phyloP scores from a whole-genome alignment of 1,284 basidiomycete species.

The Volvariella volvacea region DNA sequence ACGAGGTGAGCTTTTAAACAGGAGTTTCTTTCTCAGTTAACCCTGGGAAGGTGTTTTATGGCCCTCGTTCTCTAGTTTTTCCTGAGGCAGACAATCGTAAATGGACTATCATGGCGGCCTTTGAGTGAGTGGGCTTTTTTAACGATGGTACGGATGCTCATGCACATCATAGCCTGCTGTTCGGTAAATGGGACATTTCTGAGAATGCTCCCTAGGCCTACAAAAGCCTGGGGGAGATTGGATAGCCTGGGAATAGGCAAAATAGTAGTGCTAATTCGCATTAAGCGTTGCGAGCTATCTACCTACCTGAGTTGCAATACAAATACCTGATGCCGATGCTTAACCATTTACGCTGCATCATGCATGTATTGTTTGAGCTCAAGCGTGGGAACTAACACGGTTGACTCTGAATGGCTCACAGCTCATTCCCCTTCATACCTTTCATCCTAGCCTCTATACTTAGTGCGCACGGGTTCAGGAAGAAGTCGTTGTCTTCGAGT shows the following conservation, averaged over 20 bases:
- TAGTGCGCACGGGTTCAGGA: slow-evolving; percentile 36
- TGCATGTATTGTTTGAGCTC: too few relatives aligned
- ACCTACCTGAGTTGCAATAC: too few relatives aligned
- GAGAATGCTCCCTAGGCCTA: slow-evolving; percentile 5
- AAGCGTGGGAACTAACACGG: too few relatives aligned
- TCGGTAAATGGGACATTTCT: slow-evolving; percentile 24
- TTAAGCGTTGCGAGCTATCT: too few relatives aligned
- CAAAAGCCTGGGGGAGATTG: too few relatives aligned
- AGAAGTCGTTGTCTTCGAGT: slow-evolving; percentile 57
- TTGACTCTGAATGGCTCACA: too few relatives aligned
- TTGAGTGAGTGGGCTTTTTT: slow-evolving; percentile 56
- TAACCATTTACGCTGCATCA: too few relatives aligned
- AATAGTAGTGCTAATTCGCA: too few relatives aligned
- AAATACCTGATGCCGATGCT: too few relatives aligned
- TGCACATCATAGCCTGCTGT: slow-evolving; percentile 18
- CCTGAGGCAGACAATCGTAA: slow-evolving; percentile 82
- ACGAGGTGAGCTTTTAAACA: slow-evolving; percentile 59
- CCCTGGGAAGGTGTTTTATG: slow-evolving; percentile 67
- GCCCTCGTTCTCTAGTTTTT: slow-evolving; percentile 69
- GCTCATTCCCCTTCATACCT: slow-evolving; percentile 9
- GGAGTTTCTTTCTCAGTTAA: not conserved
- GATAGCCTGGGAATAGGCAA: too few relatives aligned
- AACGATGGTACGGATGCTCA: not conserved
- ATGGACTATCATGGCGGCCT: slow-evolving; percentile 90
- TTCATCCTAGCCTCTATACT: slow-evolving; percentile 30